Evolutionary conservation across 164 flowering plant species (phyloP).

Genomic region (Nymphaea colorata): DNA sequence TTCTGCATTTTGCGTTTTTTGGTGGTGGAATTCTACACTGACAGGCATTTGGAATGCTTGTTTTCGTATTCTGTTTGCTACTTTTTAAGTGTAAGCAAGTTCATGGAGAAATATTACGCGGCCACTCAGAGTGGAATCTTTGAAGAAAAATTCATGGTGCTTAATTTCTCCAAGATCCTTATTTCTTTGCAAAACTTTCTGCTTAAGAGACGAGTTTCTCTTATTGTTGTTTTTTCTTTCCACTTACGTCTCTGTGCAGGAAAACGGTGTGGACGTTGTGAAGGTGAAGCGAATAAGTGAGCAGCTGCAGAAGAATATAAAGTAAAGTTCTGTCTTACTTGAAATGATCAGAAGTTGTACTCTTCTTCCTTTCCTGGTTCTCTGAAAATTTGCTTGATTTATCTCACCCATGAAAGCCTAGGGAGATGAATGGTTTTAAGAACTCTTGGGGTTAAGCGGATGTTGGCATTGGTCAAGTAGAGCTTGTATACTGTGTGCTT

Average conservation of each 20-base stretch:
- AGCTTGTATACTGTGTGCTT: background rate
- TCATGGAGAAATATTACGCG: slow-evolving; percentile 5
- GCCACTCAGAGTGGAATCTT: background rate
- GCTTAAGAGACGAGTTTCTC: background rate
- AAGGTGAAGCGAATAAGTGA: slow-evolving; percentile 2
- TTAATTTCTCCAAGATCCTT: background rate
- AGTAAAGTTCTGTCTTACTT: background rate
- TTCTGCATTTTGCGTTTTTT: background rate
- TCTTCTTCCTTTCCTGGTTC: background rate
- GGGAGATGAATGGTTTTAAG: background rate
- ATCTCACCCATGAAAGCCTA: background rate
- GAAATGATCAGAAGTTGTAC: background rate
- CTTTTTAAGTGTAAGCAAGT: slow-evolving; percentile 1
- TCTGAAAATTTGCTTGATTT: background rate
- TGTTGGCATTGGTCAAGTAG: too few relatives aligned
- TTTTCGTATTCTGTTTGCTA: background rate
- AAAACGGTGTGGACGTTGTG: background rate
- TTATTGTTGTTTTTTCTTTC: background rate
- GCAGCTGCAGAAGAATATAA: slow-evolving; percentile 1
- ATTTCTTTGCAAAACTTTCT: background rate
- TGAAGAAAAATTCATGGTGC: slow-evolving; percentile 1
- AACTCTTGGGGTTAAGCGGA: background rate
- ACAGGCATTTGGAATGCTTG: background rate
- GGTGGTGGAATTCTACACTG: background rate
- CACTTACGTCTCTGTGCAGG: background rate